Conservation (phyloP, 345 rosid genomes). For the Camelina sativa region DNA sequence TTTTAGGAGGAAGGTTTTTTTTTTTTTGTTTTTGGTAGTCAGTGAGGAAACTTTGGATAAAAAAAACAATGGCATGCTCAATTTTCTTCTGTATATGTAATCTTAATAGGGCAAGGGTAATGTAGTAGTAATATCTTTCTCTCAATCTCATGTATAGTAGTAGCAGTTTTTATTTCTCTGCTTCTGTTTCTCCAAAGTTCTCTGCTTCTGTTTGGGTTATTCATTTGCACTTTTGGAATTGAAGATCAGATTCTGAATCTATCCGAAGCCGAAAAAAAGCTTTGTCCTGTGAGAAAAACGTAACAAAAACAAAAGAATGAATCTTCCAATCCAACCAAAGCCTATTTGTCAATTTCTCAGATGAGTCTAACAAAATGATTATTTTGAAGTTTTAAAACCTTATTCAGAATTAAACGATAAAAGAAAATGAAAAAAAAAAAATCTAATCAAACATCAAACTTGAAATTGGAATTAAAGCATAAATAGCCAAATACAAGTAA, state of each 20-base stretch:
- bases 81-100: constrained; percentile 40
- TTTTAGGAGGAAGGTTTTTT: constrained; percentile 17
- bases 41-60: constrained; percentile 40
- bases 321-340: neutral
- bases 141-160: constrained; percentile 36
- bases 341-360: neutral
- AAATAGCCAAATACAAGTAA: neutral
- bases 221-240: neutral
- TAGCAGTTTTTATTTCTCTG: constrained; percentile 25
- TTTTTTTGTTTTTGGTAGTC: constrained; percentile 28
- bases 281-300: neutral
- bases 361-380: neutral
- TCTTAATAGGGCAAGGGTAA: constrained; percentile 33
- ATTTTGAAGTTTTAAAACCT: too few relatives aligned
- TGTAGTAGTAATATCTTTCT: constrained; percentile 31
- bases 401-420: neutral
- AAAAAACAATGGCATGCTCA: constrained; percentile 29
- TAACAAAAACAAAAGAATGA: neutral
- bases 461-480: neutral
- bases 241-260: neutral
- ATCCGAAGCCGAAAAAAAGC: neutral
- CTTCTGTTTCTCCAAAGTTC: neutral
- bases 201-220: constrained; percentile 7
- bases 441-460: neutral
- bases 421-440: neutral